A percentile compares a stretch with the other conserved stretches of the same genome.
Conservation (phyloP, 306 rosid species). For the Glycine soja region DNA sequence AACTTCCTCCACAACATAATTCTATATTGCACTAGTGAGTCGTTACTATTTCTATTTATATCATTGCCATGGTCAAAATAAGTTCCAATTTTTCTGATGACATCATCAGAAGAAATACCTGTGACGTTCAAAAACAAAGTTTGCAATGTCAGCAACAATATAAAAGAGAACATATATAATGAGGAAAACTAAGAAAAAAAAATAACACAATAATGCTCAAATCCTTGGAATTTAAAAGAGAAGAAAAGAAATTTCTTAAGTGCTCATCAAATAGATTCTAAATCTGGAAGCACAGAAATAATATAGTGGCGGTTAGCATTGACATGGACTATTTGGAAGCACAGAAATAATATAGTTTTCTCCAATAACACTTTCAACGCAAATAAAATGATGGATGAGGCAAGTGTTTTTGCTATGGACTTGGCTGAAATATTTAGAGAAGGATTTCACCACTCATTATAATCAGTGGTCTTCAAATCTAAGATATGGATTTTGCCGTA, state of each 20-base stretch:
- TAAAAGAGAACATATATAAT: constrained; percentile 30
- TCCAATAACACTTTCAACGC: too few relatives aligned
- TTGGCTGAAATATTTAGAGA: too few relatives aligned
- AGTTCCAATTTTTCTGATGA: constrained; percentile 61
- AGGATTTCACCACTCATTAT: too few relatives aligned
- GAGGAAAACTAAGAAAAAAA: background rate
- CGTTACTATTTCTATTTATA: constrained; percentile 38
- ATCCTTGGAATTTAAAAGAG: constrained; percentile 9
- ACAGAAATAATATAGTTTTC: too few relatives aligned
- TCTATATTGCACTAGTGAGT: constrained; percentile 49
- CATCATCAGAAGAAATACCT: constrained; percentile 74
- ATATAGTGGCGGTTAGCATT: too few relatives aligned
- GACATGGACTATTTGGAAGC: too few relatives aligned
- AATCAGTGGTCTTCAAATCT: too few relatives aligned
- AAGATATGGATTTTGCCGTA: too few relatives aligned
- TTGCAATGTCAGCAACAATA: constrained; percentile 30
- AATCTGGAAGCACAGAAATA: too few relatives aligned
- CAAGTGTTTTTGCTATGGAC: too few relatives aligned
- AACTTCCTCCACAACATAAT: constrained; percentile 66
- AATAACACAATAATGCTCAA: background rate
- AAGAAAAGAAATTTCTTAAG: constrained; percentile 27
- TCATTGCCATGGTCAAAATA: constrained; percentile 64
- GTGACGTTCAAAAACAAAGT: constrained; percentile 39
- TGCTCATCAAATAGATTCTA: constrained; percentile 7
- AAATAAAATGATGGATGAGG: too few relatives aligned